Evolutionary conservation across 1,284 basidiomycete genomes (phyloP), one percentile per base, ranked within the genome.

Genomic region (Sparassis latifolia): DNA sequence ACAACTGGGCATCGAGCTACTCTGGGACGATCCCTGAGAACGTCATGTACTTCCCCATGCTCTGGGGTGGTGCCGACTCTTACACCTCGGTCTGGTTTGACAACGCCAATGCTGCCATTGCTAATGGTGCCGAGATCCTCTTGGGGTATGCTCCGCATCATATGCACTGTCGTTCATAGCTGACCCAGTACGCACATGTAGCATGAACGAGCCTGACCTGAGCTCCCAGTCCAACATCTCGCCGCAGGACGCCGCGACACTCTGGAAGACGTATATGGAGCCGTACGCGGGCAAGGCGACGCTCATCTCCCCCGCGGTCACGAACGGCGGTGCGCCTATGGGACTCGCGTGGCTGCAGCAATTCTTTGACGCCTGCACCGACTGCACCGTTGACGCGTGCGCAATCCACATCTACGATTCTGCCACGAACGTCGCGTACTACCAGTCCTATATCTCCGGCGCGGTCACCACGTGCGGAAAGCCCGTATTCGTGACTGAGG

Each of bases 341-440:
- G 66, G 66, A 46, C 54, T 54, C 33, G 61, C 60, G 31, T 68
- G 66, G 66, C 57, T 68, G 44, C 61, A 66, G 56, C 9, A 48
- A 32, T 68, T 68, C 62, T 44, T 68, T 39, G 45, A 49, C 43
- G 62, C 55, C 33, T 68, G 66, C 62, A 53, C 56, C 53, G 55
- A 53, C 39, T 67, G 65, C 63, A 55, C 54, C 44, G 63, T 66
- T 50, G 66, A 67, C 61, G 60, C 56, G 32, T 52, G 61, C 50
- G 66, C 66, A 42, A 59, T 63, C 53, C 66, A 68, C 56, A 65
- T 68, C 55, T 68, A 68, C 61, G 65, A 66, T 58, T 61, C 61
- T 10, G 65, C 66, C 40, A 61, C 62, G 45, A 65, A 66, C 60
- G 49, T 57, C 30, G 58, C 48, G 44, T 66, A 66, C 59, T 66